phyloP scores from a whole-genome alignment of 371 early-diverging fungal species.

The Capillidium rhysosporum region DNA sequence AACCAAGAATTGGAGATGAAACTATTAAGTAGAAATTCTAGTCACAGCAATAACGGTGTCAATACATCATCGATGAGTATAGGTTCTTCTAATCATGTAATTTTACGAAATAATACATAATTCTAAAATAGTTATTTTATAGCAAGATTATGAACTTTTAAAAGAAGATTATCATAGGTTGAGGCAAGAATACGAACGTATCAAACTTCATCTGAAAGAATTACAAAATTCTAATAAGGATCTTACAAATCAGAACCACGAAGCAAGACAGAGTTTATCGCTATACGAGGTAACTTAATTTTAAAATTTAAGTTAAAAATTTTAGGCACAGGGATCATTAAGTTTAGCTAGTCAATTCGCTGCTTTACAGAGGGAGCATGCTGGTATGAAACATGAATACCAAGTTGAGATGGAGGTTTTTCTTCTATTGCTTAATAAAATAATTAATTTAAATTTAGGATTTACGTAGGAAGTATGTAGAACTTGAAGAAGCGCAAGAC shows the following conservation, averaged over 20 bases:
- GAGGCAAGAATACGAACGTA: neutral
- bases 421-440: neutral
- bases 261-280: neutral
- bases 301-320: neutral
- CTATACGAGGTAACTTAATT: constrained; percentile 1
- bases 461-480: neutral
- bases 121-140: neutral
- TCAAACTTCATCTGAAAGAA: neutral
- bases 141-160: neutral
- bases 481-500: neutral
- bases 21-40: neutral
- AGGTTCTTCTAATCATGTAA: too few species aligned
- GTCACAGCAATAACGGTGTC: too few species aligned
- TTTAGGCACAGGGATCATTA: neutral
- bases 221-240: neutral
- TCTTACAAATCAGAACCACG: neutral
- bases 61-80: too few species aligned
- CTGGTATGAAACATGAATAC: constrained; percentile 4
- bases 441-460: neutral
- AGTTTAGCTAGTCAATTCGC: constrained; percentile 1
- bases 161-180: constrained; percentile 2
- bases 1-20: constrained; percentile 2
- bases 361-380: neutral
- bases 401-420: neutral
- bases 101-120: neutral